These are phyloP conservation scores for Pleurotus tuoliensis DNA, from an alignment of 768 basidiomycete genomes.

Conservation along the genomic window DNA sequence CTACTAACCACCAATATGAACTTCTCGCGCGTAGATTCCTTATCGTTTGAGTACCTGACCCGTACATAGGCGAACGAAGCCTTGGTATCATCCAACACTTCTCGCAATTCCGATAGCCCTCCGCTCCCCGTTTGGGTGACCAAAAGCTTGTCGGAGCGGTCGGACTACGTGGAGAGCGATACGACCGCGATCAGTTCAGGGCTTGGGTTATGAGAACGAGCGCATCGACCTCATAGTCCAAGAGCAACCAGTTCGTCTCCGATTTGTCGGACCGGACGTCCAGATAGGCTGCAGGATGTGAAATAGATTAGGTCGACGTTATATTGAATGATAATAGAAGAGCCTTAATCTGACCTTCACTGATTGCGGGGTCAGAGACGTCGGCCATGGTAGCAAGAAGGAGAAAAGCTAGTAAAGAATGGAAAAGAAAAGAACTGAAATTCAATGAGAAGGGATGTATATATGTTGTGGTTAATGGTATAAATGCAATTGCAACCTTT, in stretches of 20 bases:
- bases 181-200: slow-evolving; percentile 6
- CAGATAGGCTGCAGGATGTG: slow-evolving; percentile 62
- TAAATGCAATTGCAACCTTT: too few relatives aligned
- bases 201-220: background rate
- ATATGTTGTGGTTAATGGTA: background rate
- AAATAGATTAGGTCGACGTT: slow-evolving; percentile 19
- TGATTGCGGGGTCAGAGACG: slow-evolving; percentile 68
- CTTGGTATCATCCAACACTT: slow-evolving; percentile 63
- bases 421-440: slow-evolving; percentile 5
- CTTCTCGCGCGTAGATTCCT: slow-evolving; percentile 85
- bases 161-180: slow-evolving; percentile 36
- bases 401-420: background rate
- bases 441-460: background rate
- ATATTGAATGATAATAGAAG: background rate
- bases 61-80: slow-evolving; percentile 85
- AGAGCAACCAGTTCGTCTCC: slow-evolving; percentile 84
- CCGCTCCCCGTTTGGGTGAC: slow-evolving; percentile 79
- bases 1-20: slow-evolving; percentile 66
- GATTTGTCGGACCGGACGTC: slow-evolving; percentile 84
- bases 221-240: slow-evolving; percentile 70
- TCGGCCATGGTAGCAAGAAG: slow-evolving; percentile 59
- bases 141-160: slow-evolving; percentile 76
- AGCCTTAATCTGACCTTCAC: slow-evolving; percentile 49
- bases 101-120: slow-evolving; percentile 73
- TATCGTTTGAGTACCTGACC: slow-evolving; percentile 82